Evolutionary conservation across 352 stramenopile species (phyloP).

Genomic region (Phytopythium helicoides): DNA sequence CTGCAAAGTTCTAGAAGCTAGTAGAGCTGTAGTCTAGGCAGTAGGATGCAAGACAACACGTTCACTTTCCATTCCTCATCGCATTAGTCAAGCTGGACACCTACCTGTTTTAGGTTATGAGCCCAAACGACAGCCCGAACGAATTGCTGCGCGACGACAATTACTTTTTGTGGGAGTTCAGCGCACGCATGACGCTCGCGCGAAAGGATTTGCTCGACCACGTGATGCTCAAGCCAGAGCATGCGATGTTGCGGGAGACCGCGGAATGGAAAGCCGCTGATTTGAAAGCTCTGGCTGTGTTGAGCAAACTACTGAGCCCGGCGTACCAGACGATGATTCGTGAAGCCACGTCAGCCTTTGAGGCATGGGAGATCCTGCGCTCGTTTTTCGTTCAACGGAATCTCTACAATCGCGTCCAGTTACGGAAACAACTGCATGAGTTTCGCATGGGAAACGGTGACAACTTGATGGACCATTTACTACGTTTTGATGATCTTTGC

Average conservation of each 20-base stretch:
- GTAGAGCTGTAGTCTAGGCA: not conserved
- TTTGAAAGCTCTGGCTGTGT: conserved; percentile 13
- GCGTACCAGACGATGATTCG: conserved; percentile 10
- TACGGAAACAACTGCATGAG: conserved; percentile 17
- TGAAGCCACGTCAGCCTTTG: not conserved
- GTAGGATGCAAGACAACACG: too few relatives aligned
- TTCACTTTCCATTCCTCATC: conserved; percentile 4
- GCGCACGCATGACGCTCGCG: conserved; percentile 6
- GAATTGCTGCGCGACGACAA: conserved; percentile 7
- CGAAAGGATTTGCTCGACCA: conserved; percentile 11
- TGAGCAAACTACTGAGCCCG: conserved; percentile 11
- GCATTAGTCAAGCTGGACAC: too few relatives aligned
- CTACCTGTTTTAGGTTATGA: conserved; percentile 11
- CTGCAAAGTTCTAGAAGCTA: not conserved
- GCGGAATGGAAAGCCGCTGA: conserved; percentile 18
- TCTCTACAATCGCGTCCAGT: conserved; percentile 18
- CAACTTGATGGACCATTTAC: conserved; percentile 16
- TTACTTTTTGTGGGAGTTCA: conserved; percentile 13
- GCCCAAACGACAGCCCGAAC: conserved; percentile 6
- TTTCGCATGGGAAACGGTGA: conserved; percentile 6
- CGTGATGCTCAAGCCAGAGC: conserved; percentile 4
- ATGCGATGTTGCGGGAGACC: conserved; percentile 4
- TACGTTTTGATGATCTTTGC: conserved; percentile 20
- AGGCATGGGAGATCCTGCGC: conserved; percentile 13
- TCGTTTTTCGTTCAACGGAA: conserved; percentile 17